Conservation (phyloP, 495 filamentous ascomycete genomes). For the Penicillium canescens region DNA sequence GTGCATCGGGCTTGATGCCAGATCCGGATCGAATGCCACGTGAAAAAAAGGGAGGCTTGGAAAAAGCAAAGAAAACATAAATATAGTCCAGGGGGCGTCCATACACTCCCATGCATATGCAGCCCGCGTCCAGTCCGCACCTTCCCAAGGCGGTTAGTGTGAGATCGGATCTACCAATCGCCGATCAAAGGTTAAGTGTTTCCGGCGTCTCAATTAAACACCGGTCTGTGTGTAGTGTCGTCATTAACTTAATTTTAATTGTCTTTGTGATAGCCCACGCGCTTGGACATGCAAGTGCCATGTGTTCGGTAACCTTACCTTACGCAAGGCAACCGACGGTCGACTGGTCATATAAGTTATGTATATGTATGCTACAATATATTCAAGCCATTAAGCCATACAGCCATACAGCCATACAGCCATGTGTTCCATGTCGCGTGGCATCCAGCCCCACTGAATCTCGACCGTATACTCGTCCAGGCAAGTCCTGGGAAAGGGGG, state of each 20-base stretch:
- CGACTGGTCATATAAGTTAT: not conserved
- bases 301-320: conserved; percentile 22
- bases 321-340: conserved; percentile 5
- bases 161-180: conserved; percentile 11
- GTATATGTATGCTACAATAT: not conserved
- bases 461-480: conserved; percentile 3
- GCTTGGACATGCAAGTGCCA: conserved; percentile 27
- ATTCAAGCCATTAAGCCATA: too few species aligned
- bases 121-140: conserved; percentile 2
- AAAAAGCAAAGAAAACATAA: not conserved
- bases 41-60: not conserved
- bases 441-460: conserved; percentile 9
- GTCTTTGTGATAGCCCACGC: not conserved
- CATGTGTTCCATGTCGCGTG: conserved; percentile 1
- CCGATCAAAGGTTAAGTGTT: conserved; percentile 3
- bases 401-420: not conserved
- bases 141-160: conserved; percentile 5
- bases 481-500: conserved; percentile 1
- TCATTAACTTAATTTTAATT: conserved; percentile 5
- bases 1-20: conserved; percentile 11
- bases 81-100: not conserved
- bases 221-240: too few species aligned
- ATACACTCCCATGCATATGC: not conserved
- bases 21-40: conserved; percentile 9
- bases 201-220: not conserved